Percentiles rank a stretch among this genome's conserved stretches.
phyloP scores from a whole-genome alignment of 2,329 filamentous ascomycete genomes.

The Paecilomyces sp. region DNA sequence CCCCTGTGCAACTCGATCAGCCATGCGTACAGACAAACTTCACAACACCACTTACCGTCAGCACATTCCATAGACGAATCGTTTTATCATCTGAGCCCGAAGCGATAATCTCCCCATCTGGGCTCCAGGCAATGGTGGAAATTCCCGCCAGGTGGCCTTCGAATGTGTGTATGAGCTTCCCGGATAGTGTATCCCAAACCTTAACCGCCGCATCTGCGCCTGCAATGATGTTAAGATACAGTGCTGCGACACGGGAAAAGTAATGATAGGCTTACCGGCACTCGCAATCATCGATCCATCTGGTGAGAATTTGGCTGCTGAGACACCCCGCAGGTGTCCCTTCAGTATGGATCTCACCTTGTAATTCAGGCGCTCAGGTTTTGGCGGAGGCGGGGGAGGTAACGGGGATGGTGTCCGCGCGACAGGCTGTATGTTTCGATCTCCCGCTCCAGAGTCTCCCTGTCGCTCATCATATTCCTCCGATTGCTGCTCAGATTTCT shows the following conservation, averaged over 20 bases:
- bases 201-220: slow-evolving; percentile 84
- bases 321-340: slow-evolving; percentile 72
- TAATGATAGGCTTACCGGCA: slow-evolving; percentile 48
- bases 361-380: slow-evolving; percentile 59
- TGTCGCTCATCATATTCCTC: slow-evolving; percentile 1
- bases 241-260: background rate
- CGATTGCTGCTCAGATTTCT: background rate
- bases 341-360: slow-evolving; percentile 61
- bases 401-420: slow-evolving; percentile 29
- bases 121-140: slow-evolving; percentile 88
- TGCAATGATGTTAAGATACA: slow-evolving; percentile 15
- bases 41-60: slow-evolving; percentile 34
- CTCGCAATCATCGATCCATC: slow-evolving; percentile 86
- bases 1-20: slow-evolving; percentile 28
- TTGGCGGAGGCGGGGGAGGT: slow-evolving; percentile 35
- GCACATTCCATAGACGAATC: slow-evolving; percentile 81
- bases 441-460: slow-evolving; percentile 2
- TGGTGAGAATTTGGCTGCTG: slow-evolving; percentile 83
- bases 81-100: slow-evolving; percentile 94
- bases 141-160: slow-evolving; percentile 91
- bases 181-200: slow-evolving; percentile 77
- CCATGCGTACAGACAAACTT: background rate
- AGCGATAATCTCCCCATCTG: slow-evolving; percentile 78
- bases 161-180: slow-evolving; percentile 75
- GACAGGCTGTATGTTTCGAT: slow-evolving; percentile 2